Percentiles rank a stretch among this genome's conserved stretches.
phyloP scores from a whole-genome alignment of 2,329 filamentous ascomycete genomes.

The Plenodomus lindquistii region DNA sequence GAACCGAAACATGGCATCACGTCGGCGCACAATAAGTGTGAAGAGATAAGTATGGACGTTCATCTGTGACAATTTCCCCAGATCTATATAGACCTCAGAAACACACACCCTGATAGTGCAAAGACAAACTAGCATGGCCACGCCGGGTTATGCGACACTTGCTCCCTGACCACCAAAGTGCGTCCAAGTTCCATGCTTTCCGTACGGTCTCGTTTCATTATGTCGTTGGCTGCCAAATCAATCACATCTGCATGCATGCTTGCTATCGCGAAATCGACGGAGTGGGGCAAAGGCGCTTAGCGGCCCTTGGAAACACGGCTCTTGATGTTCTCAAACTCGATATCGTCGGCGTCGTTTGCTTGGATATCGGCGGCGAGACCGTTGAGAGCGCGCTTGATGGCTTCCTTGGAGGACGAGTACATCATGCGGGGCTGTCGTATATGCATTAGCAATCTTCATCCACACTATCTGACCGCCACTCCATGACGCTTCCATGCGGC shows the following conservation, averaged over 20 bases:
- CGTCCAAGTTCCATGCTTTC: slow-evolving; percentile 1
- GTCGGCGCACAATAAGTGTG: neutral
- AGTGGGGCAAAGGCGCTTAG: slow-evolving; percentile 35
- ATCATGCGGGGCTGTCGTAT: slow-evolving; percentile 79
- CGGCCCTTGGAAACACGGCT: slow-evolving; percentile 55
- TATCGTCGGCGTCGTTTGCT: slow-evolving; percentile 82
- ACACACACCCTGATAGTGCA: slow-evolving; percentile 16
- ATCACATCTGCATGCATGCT: slow-evolving; percentile 12
- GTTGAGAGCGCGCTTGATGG: slow-evolving; percentile 77
- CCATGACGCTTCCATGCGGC: neutral
- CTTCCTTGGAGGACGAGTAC: slow-evolving; percentile 87
- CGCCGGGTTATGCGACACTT: slow-evolving; percentile 12
- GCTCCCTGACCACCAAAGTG: slow-evolving; percentile 15
- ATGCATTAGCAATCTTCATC: slow-evolving; percentile 11
- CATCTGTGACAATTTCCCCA: slow-evolving; percentile 29
- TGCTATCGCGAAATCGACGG: slow-evolving; percentile 18
- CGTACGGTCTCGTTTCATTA: slow-evolving; percentile 20
- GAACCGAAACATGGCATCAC: slow-evolving; percentile 2
- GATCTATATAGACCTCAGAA: slow-evolving; percentile 19
- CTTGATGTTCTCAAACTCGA: slow-evolving; percentile 75
- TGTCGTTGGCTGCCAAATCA: slow-evolving; percentile 13
- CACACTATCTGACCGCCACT: neutral
- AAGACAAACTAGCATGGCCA: slow-evolving; percentile 11
- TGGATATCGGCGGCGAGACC: slow-evolving; percentile 77
- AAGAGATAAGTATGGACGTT: slow-evolving; percentile 10